Percentiles rank a stretch among this genome's conserved stretches.
These are phyloP conservation scores for Ceratocystis variospora DNA, from an alignment of 2,329 filamentous ascomycete species.

Conservation along the genomic window DNA sequence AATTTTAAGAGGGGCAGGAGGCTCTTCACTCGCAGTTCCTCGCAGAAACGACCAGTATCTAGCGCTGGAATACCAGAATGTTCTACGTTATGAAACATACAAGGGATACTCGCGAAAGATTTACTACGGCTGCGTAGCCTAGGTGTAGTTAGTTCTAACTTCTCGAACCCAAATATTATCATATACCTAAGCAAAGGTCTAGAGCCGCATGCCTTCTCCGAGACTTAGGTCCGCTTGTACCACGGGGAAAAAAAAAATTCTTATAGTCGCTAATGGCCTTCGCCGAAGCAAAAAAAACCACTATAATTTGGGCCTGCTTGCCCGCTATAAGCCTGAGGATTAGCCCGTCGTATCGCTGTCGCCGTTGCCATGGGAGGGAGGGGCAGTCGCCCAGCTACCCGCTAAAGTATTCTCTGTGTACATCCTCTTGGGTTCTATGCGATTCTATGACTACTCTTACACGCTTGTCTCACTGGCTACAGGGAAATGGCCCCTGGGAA, in stretches of 20 bases:
- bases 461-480: not conserved
- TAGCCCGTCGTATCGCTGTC: slow-evolving; percentile 7
- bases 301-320: not conserved
- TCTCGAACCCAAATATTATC: not conserved
- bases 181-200: not conserved
- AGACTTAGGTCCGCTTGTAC: not conserved
- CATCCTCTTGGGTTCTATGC: slow-evolving; percentile 14
- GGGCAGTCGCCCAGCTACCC: not conserved
- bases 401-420: slow-evolving; percentile 12
- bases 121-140: not conserved
- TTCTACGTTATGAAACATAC: not conserved
- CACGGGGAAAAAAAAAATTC: not conserved
- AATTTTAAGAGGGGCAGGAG: not conserved
- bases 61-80: not conserved
- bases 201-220: not conserved
- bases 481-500: slow-evolving; percentile 7
- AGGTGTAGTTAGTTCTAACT: not conserved
- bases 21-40: not conserved
- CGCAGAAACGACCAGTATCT: not conserved
- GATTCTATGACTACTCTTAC: slow-evolving; percentile 11
- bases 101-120: not conserved
- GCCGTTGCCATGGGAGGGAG: slow-evolving; percentile 11
- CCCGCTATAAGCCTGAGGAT: not conserved
- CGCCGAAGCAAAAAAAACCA: not conserved
- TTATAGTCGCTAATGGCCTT: not conserved